Conservation (phyloP, 495 filamentous ascomycete genomes). For the Eremomyces bilateralis region DNA sequence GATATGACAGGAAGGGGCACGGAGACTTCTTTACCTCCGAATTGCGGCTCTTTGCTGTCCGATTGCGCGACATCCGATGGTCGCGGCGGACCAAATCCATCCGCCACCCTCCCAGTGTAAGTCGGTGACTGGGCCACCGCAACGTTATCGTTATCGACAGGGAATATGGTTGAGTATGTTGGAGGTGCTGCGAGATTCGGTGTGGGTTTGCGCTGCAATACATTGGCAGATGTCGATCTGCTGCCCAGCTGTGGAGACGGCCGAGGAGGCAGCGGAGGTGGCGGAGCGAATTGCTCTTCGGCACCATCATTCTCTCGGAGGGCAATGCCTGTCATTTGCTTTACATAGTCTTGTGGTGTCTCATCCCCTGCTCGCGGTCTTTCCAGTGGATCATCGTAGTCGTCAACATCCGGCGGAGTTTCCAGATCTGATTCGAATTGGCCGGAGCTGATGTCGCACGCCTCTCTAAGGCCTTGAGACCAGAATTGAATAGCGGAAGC, state of each 20-base stretch:
- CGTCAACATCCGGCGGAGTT: conserved; percentile 11
- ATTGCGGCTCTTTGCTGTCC: conserved; percentile 8
- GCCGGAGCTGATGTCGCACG: conserved; percentile 9
- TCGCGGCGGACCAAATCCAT: conserved; percentile 15
- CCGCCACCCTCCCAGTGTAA: conserved; percentile 2
- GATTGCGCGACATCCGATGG: conserved; percentile 3
- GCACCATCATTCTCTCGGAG: conserved; percentile 14
- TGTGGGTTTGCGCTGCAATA: conserved; percentile 15
- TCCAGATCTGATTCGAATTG: conserved; percentile 13
- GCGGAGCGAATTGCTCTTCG: not conserved
- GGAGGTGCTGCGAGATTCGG: conserved; percentile 15
- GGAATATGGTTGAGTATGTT: conserved; percentile 14
- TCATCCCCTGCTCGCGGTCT: conserved; percentile 2
- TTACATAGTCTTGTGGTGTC: conserved; percentile 5
- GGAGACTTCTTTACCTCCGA: conserved; percentile 9
- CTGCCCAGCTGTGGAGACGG: conserved; percentile 3
- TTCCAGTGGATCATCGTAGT: conserved; percentile 22
- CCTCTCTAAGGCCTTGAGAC: conserved; percentile 14
- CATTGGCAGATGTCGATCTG: not conserved
- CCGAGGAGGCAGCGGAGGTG: conserved; percentile 16
- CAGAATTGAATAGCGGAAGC: conserved; percentile 21
- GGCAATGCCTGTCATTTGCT: conserved; percentile 15
- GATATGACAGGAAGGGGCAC: conserved; percentile 12
- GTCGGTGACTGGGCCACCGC: conserved; percentile 17
- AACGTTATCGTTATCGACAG: conserved; percentile 5